Base-by-base conservation (phyloP, 2,329 filamentous ascomycete genomes). In the Erysiphe pulchra region DNA sequence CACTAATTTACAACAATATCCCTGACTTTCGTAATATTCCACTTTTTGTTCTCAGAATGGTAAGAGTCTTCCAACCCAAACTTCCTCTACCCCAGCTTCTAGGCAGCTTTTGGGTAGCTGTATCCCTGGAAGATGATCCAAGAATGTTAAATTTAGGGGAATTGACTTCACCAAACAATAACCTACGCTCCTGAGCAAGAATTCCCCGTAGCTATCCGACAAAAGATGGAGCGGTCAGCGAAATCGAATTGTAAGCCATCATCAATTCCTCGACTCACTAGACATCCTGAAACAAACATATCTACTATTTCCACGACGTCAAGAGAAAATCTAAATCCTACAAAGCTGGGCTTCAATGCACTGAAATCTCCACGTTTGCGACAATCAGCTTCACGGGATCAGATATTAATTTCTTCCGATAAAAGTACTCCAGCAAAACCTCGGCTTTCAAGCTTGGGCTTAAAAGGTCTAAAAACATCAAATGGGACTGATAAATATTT, bases 191-290 rank as follows among this genome's bases (percentile, higher is more conserved):
- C 11, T n/a, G 4, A 34, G 32, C 32, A 12, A 12, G 14, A 12
- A 2, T 12, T 34, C 9, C 11, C 11, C 14, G 11, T 34, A 2
- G 11, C 32, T 34, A 10, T 34, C 4, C 17, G 11, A 43, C 17
- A 13, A 12, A 40, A 40, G 13, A 58, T 58, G 56, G 56, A 59
- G 44, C 54, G 51, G 34, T 50, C 52, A 38, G 47, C 52, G 33
- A 30, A 9, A 32, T 12, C 13, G 17, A 33, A 28, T 14, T 48
- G 41, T 10, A 50, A 49, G 33, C 54, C 54, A 16, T 56, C 53
- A 43, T 53, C 50, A 12, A 62, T 73, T 44, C 70, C 70, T 48
- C 63, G 69, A 40, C 62, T 64, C 39, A 73, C 70, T 18, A 65
- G 66, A 51, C 60, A 74, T 42, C 70, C 70, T 12, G 60, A 71